phyloP scores from a whole-genome alignment of 306 rosid species.

The Luffa aegyptiaca region DNA sequence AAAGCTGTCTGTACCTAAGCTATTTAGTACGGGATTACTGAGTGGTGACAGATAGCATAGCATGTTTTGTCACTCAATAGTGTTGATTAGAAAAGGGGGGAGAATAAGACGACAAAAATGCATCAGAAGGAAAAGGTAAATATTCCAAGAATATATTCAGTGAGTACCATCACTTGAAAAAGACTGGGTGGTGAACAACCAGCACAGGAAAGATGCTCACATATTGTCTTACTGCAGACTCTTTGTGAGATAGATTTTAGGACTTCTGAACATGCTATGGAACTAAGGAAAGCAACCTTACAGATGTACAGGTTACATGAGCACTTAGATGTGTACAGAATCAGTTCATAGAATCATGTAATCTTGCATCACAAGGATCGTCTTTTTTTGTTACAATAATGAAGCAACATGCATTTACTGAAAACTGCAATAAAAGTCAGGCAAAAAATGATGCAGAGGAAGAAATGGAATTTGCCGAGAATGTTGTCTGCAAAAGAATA shows the following conservation, averaged over 20 bases:
- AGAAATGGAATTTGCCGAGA: not conserved
- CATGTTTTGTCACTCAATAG: not conserved
- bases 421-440: not conserved
- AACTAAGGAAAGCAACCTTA: not conserved
- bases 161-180: not conserved
- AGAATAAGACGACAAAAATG: not conserved
- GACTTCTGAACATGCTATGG: not conserved
- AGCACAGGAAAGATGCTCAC: not conserved
- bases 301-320: not conserved
- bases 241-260: not conserved
- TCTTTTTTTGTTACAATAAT: not conserved
- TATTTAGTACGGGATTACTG: not conserved
- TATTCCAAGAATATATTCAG: conserved; percentile 1
- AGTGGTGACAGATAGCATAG: not conserved
- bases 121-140: not conserved
- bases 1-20: not conserved
- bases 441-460: not conserved
- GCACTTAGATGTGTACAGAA: not conserved
- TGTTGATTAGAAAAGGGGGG: not conserved
- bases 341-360: not conserved
- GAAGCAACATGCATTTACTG: not conserved
- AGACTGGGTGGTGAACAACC: not conserved
- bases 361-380: not conserved
- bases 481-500: not conserved
- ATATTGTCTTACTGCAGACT: not conserved